phyloP scores from a whole-genome alignment of 2,329 filamentous ascomycete genomes.

The Rhynchosporium agropyri region DNA sequence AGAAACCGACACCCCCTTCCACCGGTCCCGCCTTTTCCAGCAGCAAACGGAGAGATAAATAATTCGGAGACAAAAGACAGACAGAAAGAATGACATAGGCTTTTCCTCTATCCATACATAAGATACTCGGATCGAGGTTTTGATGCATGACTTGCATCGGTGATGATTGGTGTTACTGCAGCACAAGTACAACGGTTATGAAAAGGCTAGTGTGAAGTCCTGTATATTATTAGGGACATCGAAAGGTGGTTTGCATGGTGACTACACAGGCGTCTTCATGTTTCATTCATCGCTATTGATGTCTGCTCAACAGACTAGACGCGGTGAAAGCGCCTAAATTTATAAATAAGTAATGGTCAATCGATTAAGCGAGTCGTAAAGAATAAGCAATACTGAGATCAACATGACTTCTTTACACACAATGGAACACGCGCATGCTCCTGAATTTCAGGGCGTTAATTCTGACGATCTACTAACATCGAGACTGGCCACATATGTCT shows the following conservation, averaged over 20 bases:
- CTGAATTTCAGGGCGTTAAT: too few relatives aligned
- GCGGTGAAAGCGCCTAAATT: background rate
- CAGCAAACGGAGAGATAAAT: constrained; percentile 5
- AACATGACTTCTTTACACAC: too few relatives aligned
- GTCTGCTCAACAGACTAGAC: too few relatives aligned
- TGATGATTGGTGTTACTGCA: background rate
- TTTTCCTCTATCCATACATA: constrained; percentile 34
- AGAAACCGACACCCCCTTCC: background rate
- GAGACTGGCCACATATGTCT: too few relatives aligned
- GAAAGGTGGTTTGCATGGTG: constrained; percentile 8
- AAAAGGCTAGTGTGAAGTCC: constrained; percentile 18
- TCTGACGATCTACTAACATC: too few relatives aligned
- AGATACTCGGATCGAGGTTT: constrained; percentile 38
- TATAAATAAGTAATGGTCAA: background rate
- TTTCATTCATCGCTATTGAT: background rate
- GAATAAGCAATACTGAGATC: too few relatives aligned
- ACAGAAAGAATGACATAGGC: constrained; percentile 23
- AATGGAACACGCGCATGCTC: too few relatives aligned
- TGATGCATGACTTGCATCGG: constrained; percentile 36
- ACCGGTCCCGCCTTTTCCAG: background rate
- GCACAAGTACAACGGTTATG: too few relatives aligned
- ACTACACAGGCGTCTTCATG: constrained; percentile 17
- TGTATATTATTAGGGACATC: constrained; percentile 22
- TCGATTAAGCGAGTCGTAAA: too few relatives aligned
- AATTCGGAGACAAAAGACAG: constrained; percentile 17